These are phyloP conservation scores for Fusarium foetens DNA, from an alignment of 2,329 filamentous ascomycete genomes.

Conservation along the genomic window DNA sequence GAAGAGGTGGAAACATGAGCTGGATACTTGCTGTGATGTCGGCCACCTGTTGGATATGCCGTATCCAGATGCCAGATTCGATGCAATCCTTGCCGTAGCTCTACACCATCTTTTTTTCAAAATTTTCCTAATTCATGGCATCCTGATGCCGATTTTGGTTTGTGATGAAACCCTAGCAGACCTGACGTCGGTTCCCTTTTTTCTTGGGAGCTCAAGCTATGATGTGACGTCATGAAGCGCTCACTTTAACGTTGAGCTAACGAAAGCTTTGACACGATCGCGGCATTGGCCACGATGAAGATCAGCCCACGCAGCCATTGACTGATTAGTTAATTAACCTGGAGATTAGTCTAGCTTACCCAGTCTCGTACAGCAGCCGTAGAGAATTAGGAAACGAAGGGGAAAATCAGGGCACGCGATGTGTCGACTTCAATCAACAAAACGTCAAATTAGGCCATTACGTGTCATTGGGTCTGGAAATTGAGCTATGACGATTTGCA, in stretches of 20 bases:
- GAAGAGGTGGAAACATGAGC: not conserved
- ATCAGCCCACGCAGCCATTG: constrained; percentile 22
- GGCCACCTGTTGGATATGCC: not conserved
- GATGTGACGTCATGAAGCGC: constrained; percentile 43
- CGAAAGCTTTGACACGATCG: constrained; percentile 32
- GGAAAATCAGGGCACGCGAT: constrained; percentile 27
- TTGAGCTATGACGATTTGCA: constrained; percentile 28
- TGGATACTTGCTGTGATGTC: not conserved
- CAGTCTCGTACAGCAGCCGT: not conserved
- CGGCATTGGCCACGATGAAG: constrained; percentile 28
- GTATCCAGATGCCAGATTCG: not conserved
- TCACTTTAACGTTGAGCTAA: constrained; percentile 32
- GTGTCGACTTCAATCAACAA: not conserved
- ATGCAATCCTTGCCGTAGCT: constrained; percentile 5
- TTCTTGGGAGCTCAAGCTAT: not conserved
- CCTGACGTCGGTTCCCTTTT: constrained; percentile 30
- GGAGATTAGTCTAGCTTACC: not conserved
- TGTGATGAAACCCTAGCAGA: constrained; percentile 1
- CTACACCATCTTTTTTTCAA: constrained; percentile 24
- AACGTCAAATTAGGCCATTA: constrained; percentile 30
- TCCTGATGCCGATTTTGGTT: constrained; percentile 25
- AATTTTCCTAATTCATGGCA: constrained; percentile 31
- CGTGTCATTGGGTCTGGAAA: constrained; percentile 24
- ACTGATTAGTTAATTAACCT: constrained; percentile 6
- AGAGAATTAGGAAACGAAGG: not conserved